Conservation (phyloP, 1,284 basidiomycete species). For the Trametes hirsuta region DNA sequence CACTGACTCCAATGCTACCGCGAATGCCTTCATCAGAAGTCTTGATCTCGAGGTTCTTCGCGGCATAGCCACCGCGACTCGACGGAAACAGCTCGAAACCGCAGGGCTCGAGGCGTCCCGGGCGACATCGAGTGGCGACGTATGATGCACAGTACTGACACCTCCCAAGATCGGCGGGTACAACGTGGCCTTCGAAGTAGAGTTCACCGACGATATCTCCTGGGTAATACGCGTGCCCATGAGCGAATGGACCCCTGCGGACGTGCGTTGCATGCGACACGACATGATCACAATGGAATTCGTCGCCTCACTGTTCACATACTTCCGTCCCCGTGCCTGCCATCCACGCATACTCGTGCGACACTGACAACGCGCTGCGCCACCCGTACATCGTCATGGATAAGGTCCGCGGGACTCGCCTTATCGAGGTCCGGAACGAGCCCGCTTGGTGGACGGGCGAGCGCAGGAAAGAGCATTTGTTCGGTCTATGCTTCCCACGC, state of each 20-base stretch:
- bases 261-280: neutral
- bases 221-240: conserved; percentile 2
- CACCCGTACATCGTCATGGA: conserved; percentile 9
- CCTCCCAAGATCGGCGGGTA: neutral
- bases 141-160: neutral
- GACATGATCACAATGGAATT: neutral
- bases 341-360: conserved; percentile 1
- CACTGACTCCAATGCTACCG: neutral
- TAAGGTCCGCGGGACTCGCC: neutral
- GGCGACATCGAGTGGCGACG: neutral
- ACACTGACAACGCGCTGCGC: neutral
- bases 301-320: neutral
- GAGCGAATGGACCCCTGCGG: neutral
- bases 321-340: neutral
- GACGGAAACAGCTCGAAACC: neutral
- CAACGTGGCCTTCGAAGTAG: neutral
- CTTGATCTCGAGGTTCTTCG: neutral
- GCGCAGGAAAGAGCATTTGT: neutral
- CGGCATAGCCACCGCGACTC: neutral
- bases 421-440: neutral
- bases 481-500: neutral
- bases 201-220: neutral
- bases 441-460: neutral
- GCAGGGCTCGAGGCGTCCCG: no score
- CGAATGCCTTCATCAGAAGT: neutral